Conservation (phyloP, 2,329 filamentous ascomycete species). For the Colletotrichum melonis region DNA sequence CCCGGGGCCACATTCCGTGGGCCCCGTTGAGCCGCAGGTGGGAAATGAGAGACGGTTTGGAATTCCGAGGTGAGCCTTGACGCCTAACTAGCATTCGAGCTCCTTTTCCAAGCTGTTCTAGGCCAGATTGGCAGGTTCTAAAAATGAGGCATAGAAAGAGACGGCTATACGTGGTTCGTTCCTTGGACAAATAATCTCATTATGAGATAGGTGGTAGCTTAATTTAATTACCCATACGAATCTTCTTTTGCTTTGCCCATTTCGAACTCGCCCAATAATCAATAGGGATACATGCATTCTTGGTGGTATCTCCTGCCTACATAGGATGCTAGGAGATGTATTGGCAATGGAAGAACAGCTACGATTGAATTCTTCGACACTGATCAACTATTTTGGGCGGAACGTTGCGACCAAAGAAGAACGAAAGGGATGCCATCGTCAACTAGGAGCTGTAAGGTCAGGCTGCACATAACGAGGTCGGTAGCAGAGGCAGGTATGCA, state of each 20-base stretch:
- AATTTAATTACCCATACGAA: neutral
- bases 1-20: constrained; percentile 16
- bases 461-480: neutral
- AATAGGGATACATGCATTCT: neutral
- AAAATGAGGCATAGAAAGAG: neutral
- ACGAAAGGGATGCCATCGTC: neutral
- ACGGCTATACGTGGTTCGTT: neutral
- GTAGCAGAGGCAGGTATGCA: neutral
- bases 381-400: too few relatives aligned
- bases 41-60: constrained; percentile 14
- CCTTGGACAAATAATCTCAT: too few relatives aligned
- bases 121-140: neutral
- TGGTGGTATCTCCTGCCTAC: neutral
- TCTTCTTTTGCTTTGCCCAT: neutral
- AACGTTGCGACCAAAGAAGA: neutral
- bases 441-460: neutral
- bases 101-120: neutral
- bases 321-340: neutral
- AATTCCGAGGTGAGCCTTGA: neutral
- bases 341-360: neutral
- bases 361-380: too few relatives aligned
- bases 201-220: neutral
- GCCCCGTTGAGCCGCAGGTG: neutral
- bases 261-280: neutral
- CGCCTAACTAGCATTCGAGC: neutral